Evolutionary conservation across 1,284 basidiomycete genomes (phyloP).

Genomic region (Kalmanozyma brasiliensis): DNA sequence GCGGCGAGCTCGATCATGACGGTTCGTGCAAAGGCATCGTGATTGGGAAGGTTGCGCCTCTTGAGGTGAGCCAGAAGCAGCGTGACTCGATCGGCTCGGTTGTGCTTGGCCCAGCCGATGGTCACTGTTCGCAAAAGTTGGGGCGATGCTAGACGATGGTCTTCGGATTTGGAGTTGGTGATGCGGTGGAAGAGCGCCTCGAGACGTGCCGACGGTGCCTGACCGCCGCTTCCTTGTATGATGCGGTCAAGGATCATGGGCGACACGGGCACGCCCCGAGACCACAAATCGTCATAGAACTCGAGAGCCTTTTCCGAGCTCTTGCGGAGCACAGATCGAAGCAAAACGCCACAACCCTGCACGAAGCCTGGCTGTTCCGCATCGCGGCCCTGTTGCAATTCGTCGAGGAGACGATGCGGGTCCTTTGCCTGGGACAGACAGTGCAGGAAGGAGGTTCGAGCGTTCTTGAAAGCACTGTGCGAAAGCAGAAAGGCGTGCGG

Average conservation of each 20-base stretch:
- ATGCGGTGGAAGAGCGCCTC: slow-evolving; percentile 22
- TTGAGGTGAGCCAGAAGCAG: slow-evolving; percentile 9
- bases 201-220: slow-evolving; percentile 16
- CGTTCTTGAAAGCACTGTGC: slow-evolving; percentile 12
- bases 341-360: slow-evolving; percentile 15
- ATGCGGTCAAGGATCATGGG: slow-evolving; percentile 5
- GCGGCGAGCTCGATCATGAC: slow-evolving; percentile 18
- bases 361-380: slow-evolving; percentile 17
- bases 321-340: slow-evolving; percentile 18
- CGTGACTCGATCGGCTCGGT: slow-evolving; percentile 16
- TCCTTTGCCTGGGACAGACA: slow-evolving; percentile 22
- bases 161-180: not conserved
- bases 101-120: slow-evolving; percentile 27
- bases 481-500: slow-evolving; percentile 35
- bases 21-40: slow-evolving; percentile 7
- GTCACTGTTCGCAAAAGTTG: slow-evolving; percentile 15
- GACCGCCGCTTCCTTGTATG: slow-evolving; percentile 6
- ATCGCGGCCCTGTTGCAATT: slow-evolving; percentile 13
- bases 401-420: slow-evolving; percentile 8
- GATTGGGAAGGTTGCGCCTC: not conserved
- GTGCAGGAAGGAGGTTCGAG: slow-evolving; percentile 15
- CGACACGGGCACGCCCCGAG: slow-evolving; percentile 22
- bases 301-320: slow-evolving; percentile 17
- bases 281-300: slow-evolving; percentile 38
- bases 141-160: not conserved